phyloP scores from a whole-genome alignment of 1,284 basidiomycete genomes.

The Apiotrichum porosum region DNA sequence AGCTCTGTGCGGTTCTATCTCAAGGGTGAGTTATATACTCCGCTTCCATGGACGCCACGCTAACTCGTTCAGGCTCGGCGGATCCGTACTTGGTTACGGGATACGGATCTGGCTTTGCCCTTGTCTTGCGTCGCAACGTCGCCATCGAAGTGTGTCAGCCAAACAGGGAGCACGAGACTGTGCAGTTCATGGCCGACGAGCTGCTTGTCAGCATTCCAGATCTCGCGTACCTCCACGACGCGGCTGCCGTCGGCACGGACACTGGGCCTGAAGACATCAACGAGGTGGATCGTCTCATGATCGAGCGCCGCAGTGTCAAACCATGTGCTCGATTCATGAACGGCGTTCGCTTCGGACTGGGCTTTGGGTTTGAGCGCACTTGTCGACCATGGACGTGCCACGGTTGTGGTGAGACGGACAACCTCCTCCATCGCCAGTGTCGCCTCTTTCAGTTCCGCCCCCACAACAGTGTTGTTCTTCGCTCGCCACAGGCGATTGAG shows the following conservation, averaged over 20 bases:
- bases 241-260: constrained; percentile 48
- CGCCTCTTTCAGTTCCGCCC: constrained; percentile 76
- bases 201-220: constrained; percentile 79
- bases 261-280: constrained; percentile 2
- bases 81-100: constrained; percentile 73
- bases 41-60: too few species aligned
- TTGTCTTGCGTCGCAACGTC: constrained; percentile 77
- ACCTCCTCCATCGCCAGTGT: constrained; percentile 70
- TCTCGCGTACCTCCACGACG: constrained; percentile 51
- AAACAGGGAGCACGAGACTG: constrained; percentile 71
- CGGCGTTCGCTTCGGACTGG: constrained; percentile 87
- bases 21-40: constrained; percentile 67
- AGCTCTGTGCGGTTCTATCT: constrained; percentile 73
- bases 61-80: constrained; percentile 72
- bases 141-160: constrained; percentile 67
- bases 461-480: constrained; percentile 72
- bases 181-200: constrained; percentile 77
- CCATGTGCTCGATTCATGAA: constrained; percentile 78
- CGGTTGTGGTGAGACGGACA: constrained; percentile 56
- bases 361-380: constrained; percentile 76
- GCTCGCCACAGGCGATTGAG: constrained; percentile 53
- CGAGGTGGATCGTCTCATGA: constrained; percentile 3
- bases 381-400: constrained; percentile 69
- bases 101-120: constrained; percentile 81
- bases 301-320: constrained; percentile 41